Evolutionary conservation across 768 basidiomycete species (phyloP).

Genomic region (Candolleomyces aberdarensis): DNA sequence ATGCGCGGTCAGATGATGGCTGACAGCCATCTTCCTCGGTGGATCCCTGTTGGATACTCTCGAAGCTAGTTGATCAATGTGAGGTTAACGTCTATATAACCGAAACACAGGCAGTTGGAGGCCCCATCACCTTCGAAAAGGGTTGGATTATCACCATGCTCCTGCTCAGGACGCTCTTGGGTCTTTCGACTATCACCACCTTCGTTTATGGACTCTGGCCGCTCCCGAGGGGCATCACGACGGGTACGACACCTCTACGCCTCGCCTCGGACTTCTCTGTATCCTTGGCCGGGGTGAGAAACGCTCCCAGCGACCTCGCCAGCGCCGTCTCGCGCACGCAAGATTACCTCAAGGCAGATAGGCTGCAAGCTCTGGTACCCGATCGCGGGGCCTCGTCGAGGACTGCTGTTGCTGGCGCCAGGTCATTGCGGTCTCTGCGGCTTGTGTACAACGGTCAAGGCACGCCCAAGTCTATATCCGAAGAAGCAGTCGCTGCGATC

Average conservation of each 20-base stretch:
- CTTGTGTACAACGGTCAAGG: conserved; percentile 37
- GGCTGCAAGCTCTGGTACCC: conserved; percentile 55
- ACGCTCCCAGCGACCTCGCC: conserved; percentile 51
- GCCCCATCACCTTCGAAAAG: not conserved
- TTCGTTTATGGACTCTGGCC: conserved; percentile 35
- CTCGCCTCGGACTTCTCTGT: conserved; percentile 36
- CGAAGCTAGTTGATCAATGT: not conserved
- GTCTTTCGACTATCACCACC: conserved; percentile 19
- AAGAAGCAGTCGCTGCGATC: conserved; percentile 49
- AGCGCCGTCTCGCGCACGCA: conserved; percentile 51
- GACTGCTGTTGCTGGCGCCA: conserved; percentile 35
- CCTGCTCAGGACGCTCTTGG: conserved; percentile 6
- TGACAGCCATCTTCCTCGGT: not conserved
- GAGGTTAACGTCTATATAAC: too few species aligned
- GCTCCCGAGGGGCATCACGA: conserved; percentile 38
- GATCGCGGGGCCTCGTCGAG: conserved; percentile 58
- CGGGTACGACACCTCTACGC: conserved; percentile 34
- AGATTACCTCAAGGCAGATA: conserved; percentile 44
- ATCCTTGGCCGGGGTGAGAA: conserved; percentile 38
- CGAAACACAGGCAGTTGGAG: too few species aligned
- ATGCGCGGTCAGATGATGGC: not conserved
- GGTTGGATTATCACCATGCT: not conserved
- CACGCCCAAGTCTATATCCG: conserved; percentile 44
- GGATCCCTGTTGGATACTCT: not conserved
- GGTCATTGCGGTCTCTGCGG: conserved; percentile 39